Conservation (phyloP, 345 rosid genomes). For the Xanthoceras sorbifolium region DNA sequence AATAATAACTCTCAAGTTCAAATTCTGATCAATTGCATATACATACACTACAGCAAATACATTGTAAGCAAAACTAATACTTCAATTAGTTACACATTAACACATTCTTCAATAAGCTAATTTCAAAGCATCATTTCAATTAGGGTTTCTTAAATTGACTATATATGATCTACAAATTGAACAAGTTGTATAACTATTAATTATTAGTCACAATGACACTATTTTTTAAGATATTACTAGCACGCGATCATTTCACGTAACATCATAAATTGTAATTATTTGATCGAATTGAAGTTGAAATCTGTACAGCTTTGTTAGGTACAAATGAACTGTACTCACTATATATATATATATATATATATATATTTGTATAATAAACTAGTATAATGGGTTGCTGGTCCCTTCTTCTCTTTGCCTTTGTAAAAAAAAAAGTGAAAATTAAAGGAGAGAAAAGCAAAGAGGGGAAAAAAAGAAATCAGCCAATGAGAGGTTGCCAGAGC, state of each 20-base stretch:
- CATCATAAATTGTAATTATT: neutral
- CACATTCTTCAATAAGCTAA: neutral
- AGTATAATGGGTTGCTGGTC: constrained; percentile 21
- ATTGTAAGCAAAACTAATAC: too few species aligned
- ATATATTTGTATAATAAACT: neutral
- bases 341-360: too few species aligned
- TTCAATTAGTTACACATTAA: too few species aligned
- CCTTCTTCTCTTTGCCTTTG: constrained; percentile 45
- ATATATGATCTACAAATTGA: too few species aligned
- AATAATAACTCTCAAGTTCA: too few species aligned
- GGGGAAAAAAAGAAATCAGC: neutral
- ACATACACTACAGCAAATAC: too few species aligned
- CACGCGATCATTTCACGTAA: neutral
- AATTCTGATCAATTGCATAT: too few species aligned
- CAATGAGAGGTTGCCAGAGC: constrained; percentile 26
- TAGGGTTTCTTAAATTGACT: neutral
- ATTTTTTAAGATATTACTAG: neutral
- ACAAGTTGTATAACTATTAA: neutral
- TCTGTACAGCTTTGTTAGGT: neutral
- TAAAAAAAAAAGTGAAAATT: constrained; percentile 20
- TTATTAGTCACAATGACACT: neutral
- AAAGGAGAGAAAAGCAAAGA: neutral
- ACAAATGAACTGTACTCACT: neutral
- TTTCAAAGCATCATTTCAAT: neutral
- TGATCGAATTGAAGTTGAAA: neutral